A percentile compares a stretch with the other conserved stretches of the same genome.
These are phyloP conservation scores for Gaultheria prostrata DNA, from an alignment of 148 eudicot species.

Conservation along the genomic window DNA sequence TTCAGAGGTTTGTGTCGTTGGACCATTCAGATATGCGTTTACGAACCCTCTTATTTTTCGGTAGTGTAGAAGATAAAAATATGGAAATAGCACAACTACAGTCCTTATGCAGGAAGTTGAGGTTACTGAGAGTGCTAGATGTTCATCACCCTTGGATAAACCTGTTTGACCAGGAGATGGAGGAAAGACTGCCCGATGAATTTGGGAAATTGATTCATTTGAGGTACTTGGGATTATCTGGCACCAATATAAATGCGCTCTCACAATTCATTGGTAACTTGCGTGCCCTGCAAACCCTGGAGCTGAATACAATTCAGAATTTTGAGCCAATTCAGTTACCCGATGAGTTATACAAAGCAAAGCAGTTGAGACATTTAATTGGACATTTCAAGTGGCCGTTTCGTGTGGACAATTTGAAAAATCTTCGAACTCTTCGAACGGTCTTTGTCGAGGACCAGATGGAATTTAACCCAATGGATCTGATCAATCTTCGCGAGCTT, in stretches of 20 bases:
- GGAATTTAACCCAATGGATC: background rate
- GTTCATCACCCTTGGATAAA: background rate
- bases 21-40: background rate
- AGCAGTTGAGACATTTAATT: background rate
- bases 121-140: background rate
- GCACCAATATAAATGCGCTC: background rate
- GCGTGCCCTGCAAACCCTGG: background rate
- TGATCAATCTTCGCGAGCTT: background rate
- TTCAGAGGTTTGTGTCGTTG: background rate
- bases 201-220: background rate
- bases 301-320: fast-evolving
- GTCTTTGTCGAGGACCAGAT: background rate
- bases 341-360: background rate
- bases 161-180: too few species aligned
- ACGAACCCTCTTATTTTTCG: background rate
- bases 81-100: background rate
- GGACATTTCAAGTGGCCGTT: background rate
- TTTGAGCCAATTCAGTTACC: background rate
- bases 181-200: background rate
- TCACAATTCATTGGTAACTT: background rate
- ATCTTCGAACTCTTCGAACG: background rate
- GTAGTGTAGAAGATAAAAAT: too few species aligned
- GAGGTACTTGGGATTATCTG: background rate
- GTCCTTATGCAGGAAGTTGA: background rate
- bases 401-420: background rate